Evolutionary conservation across 2,329 filamentous ascomycete genomes (phyloP).

Genomic region (Bipolaris oryzae): DNA sequence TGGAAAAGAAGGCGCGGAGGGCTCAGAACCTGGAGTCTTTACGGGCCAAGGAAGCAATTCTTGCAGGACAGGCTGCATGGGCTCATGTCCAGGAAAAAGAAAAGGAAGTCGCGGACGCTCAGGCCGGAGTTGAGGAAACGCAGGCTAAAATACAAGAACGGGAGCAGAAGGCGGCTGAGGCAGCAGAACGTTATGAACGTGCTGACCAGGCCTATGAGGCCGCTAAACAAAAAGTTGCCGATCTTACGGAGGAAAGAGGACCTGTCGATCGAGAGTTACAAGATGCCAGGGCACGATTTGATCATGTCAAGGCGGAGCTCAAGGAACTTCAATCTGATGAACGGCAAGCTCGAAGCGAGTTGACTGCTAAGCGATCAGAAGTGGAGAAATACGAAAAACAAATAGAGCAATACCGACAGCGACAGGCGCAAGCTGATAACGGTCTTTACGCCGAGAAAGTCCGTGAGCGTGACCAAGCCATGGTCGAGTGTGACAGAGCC

Average conservation of each 20-base stretch:
- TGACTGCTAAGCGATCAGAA: slow-evolving; percentile 59
- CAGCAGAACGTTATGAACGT: slow-evolving; percentile 51
- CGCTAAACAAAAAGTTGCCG: slow-evolving; percentile 43
- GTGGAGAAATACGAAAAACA: slow-evolving; percentile 53
- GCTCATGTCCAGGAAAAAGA: slow-evolving; percentile 82
- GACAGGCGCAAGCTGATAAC: slow-evolving; percentile 68
- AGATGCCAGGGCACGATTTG: slow-evolving; percentile 59
- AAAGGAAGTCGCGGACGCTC: slow-evolving; percentile 41
- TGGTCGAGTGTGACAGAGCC: slow-evolving; percentile 57
- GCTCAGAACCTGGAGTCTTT: slow-evolving; percentile 71
- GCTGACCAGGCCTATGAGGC: slow-evolving; percentile 50
- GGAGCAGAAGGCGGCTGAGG: slow-evolving; percentile 53
- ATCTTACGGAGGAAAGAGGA: slow-evolving; percentile 44
- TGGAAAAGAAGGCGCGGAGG: slow-evolving; percentile 67
- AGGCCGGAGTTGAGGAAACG: slow-evolving; percentile 38
- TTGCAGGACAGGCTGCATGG: slow-evolving; percentile 79
- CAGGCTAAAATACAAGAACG: slow-evolving; percentile 58
- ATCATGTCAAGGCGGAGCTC: slow-evolving; percentile 61
- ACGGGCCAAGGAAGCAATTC: slow-evolving; percentile 63
- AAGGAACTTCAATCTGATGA: slow-evolving; percentile 63
- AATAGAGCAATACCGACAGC: slow-evolving; percentile 62
- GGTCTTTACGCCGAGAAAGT: slow-evolving; percentile 69
- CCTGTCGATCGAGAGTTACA: slow-evolving; percentile 57
- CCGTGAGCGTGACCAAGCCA: slow-evolving; percentile 64
- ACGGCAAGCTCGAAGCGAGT: slow-evolving; percentile 65